Percentiles rank a stretch among this genome's conserved stretches.
Evolutionary conservation across 2,329 filamentous ascomycete genomes (phyloP).

Genomic region (Stromatinia cepivora): DNA sequence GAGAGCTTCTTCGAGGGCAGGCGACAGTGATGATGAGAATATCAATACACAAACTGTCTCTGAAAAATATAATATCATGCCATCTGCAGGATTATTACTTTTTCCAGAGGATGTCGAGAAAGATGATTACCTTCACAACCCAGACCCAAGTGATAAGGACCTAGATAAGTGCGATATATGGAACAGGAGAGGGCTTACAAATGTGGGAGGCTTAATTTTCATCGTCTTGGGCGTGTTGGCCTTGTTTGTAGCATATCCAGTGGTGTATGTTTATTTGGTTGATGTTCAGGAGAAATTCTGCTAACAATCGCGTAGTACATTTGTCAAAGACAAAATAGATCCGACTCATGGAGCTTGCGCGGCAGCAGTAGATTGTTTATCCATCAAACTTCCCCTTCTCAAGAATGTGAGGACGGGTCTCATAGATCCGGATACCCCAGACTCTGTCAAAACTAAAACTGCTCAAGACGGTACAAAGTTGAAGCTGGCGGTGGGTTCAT

Average conservation of each 20-base stretch:
- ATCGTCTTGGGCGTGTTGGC: slow-evolving; percentile 61
- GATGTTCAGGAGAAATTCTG: slow-evolving; percentile 3
- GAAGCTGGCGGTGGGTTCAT: slow-evolving; percentile 57
- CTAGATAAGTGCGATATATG: slow-evolving; percentile 64
- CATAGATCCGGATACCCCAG: slow-evolving; percentile 68
- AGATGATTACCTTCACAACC: slow-evolving; percentile 71
- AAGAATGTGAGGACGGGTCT: slow-evolving; percentile 60
- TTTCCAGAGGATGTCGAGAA: slow-evolving; percentile 74
- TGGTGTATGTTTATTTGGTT: slow-evolving; percentile 56
- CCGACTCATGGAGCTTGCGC: slow-evolving; percentile 37
- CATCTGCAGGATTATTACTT: slow-evolving; percentile 63
- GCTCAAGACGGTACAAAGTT: slow-evolving; percentile 60
- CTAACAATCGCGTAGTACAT: slow-evolving; percentile 51
- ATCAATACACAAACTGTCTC: slow-evolving; percentile 72
- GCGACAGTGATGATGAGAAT: slow-evolving; percentile 59
- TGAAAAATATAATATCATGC: slow-evolving; percentile 72
- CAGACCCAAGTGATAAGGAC: slow-evolving; percentile 63
- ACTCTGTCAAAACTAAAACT: slow-evolving; percentile 55
- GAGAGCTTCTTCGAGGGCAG: slow-evolving; percentile 43
- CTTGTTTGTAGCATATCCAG: slow-evolving; percentile 69
- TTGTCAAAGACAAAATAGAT: slow-evolving; percentile 48
- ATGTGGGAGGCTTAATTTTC: slow-evolving; percentile 62
- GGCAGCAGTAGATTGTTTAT: slow-evolving; percentile 45
- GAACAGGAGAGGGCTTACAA: slow-evolving; percentile 62
- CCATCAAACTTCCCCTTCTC: slow-evolving; percentile 47